These are phyloP conservation scores for Pichia sp. DNA, from an alignment of 1,139 yeast species.

Conservation along the genomic window DNA sequence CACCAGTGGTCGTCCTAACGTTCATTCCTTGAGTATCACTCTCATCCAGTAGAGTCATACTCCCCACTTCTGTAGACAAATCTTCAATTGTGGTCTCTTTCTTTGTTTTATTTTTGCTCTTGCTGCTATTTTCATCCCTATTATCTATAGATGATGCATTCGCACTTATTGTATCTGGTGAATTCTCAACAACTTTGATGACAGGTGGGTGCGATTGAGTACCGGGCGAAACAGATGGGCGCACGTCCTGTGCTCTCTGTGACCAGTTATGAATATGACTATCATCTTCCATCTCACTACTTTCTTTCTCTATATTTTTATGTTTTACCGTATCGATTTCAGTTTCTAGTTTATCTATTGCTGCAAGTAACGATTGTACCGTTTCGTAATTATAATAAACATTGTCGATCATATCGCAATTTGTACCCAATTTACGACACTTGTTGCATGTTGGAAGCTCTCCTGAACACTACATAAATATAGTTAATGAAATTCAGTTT, in stretches of 20 bases:
- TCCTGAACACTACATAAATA: conserved; percentile 15
- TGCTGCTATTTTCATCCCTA: background rate
- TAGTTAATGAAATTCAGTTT: too few species aligned
- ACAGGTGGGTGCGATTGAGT: too few species aligned
- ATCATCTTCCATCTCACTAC: too few species aligned
- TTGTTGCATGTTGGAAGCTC: conserved; percentile 18
- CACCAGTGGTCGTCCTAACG: conserved; percentile 18
- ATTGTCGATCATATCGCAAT: conserved; percentile 18
- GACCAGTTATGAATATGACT: too few species aligned
- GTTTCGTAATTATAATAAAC: conserved; percentile 20
- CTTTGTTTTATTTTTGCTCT: background rate
- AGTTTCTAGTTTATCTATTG: conserved; percentile 8
- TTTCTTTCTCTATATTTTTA: too few species aligned
- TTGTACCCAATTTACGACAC: conserved; percentile 13
- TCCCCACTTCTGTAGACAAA: conserved; percentile 21
- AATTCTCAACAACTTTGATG: too few species aligned
- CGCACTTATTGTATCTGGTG: too few species aligned
- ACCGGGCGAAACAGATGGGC: too few species aligned
- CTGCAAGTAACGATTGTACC: conserved; percentile 13
- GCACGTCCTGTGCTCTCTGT: too few species aligned
- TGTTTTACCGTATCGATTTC: too few species aligned
- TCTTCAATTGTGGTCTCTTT: conserved; percentile 17
- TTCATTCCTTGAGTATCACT: conserved; percentile 15
- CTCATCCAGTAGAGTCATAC: conserved; percentile 15
- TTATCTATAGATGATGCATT: too few species aligned